Evolutionary conservation across 768 basidiomycete genomes (phyloP), one percentile per base, ranked within the genome.

Genomic region (Pulveroboletus sp.): DNA sequence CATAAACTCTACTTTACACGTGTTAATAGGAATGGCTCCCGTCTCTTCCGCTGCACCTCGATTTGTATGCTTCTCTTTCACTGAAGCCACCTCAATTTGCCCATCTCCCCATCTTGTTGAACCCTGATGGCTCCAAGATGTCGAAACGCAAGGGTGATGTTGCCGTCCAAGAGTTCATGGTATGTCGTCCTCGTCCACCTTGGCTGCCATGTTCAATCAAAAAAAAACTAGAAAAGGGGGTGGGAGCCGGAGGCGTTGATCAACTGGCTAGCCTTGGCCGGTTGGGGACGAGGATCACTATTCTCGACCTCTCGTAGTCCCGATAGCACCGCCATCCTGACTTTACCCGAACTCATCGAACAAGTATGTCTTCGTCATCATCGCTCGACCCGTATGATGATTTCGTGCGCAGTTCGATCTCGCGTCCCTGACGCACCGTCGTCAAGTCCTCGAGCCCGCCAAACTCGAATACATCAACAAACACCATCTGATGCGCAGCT

Each of bases 251-350:
- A 77, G 36, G 92, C 93, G 2, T 68, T 99, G 13, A 69, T 94
- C 22, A 98, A 98, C 61, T 98, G 94, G 85, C 78, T 97, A 8
- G 91, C 91, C 6, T 73, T 98, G 16, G 85, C 91, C n/a, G 94
- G 96, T 1, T 97, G 94, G 90, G 90, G 93, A 20, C 60, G 80
- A 76, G 10, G 73, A 77, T 9, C 75, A 74, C 46, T 58, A 26
- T 54, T 63, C 35, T 45, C 60, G 32, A 45, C 54, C 19, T 43
- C 73, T 27, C 70, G 72, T 29, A 78, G 79, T 1, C 85, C 85
- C 0, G 83, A 85, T 40, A 85, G 83, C 60, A 87, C 84, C 1
- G 68, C 74, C 11, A 63, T 88, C 12, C 77, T 85, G 79, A 76
- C 68, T 27, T 58, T 83, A 22, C 63, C 82, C 6, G 73, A 85